A percentile compares a stretch with the other conserved stretches of the same genome.
Conservation (phyloP, 257 asterid genomes). For the Fraxinus cuspidata region DNA sequence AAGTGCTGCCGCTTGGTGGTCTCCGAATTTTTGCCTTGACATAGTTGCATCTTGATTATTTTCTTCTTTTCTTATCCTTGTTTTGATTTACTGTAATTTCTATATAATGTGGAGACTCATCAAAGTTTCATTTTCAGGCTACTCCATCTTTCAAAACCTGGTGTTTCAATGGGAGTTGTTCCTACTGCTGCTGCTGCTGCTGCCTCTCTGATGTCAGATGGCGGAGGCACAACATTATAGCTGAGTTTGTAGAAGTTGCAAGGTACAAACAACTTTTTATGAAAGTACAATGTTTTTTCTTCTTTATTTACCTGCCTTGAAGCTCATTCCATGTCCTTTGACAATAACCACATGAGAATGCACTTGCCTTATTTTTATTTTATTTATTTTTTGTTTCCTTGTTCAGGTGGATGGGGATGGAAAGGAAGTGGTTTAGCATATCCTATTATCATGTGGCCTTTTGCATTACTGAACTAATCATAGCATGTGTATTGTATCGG, state of each 20-base stretch:
- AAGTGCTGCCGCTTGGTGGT: background rate
- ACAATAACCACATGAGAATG: background rate
- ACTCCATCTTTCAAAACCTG: slow-evolving; percentile 90
- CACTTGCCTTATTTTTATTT: background rate
- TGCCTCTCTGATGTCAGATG: slow-evolving; percentile 92
- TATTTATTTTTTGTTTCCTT: background rate
- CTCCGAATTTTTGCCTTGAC: slow-evolving; percentile 5
- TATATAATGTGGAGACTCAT: background rate
- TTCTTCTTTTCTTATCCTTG: background rate
- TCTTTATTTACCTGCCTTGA: slow-evolving; percentile 8
- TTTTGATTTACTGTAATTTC: background rate
- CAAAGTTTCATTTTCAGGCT: slow-evolving; percentile 54
- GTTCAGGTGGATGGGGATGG: background rate
- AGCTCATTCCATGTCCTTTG: background rate
- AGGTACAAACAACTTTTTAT: slow-evolving; percentile 20
- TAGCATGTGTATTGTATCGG: background rate
- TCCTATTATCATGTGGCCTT: background rate
- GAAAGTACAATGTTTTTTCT: background rate
- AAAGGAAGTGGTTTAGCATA: background rate
- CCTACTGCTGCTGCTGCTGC: slow-evolving; percentile 99
- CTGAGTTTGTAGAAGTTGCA: background rate
- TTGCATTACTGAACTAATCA: background rate
- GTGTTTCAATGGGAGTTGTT: slow-evolving; percentile 77
- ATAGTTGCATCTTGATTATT: background rate
- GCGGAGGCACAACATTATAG: slow-evolving; percentile 73